Conservation (phyloP, 345 rosid genomes). For the Psidium friedrichsthalianum region DNA sequence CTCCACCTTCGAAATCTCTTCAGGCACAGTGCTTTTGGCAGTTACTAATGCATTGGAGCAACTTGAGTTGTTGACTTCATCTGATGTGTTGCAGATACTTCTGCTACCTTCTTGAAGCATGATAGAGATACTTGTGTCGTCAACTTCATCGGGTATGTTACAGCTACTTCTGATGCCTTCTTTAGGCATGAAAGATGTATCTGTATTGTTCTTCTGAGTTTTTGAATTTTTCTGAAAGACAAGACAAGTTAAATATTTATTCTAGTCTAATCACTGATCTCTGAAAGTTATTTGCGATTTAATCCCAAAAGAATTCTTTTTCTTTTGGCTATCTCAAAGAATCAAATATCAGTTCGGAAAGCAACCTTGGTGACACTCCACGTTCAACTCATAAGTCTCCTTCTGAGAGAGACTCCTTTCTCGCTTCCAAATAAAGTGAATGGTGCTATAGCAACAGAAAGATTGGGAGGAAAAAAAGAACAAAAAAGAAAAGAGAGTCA, state of each 20-base stretch:
- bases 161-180: not conserved
- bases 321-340: not conserved
- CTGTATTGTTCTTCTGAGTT: not conserved
- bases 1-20: not conserved
- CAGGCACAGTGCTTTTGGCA: not conserved
- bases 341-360: not conserved
- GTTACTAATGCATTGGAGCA: not conserved
- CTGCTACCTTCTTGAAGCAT: not conserved
- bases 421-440: not conserved
- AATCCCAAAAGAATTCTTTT: not conserved
- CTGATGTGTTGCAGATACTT: not conserved
- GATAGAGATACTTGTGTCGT: not conserved
- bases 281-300: not conserved
- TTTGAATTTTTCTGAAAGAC: not conserved
- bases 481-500: not conserved
- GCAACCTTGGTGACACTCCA: not conserved
- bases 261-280: too few species aligned
- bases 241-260: too few species aligned
- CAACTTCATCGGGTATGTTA: not conserved
- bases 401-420: not conserved
- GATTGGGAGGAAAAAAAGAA: not conserved
- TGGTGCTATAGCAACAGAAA: not conserved
- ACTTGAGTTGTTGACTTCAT: not conserved
- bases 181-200: not conserved
- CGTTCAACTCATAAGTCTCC: not conserved